A percentile compares a stretch with the other conserved stretches of the same genome.
phyloP scores from a whole-genome alignment of 1,284 basidiomycete genomes.

The Tylopilus sp. region DNA sequence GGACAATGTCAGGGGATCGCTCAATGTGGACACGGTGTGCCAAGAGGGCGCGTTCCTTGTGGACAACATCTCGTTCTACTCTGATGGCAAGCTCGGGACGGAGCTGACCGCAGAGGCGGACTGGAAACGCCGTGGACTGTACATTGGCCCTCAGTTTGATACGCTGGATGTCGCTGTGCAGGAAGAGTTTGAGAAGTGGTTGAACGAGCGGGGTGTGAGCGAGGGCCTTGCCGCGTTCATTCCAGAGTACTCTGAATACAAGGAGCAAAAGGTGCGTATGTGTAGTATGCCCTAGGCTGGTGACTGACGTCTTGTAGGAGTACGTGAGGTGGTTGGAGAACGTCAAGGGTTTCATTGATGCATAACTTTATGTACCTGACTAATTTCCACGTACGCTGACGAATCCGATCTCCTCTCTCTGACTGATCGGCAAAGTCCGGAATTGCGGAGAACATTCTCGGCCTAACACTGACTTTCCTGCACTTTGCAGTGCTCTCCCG shows the following conservation, averaged over 20 bases:
- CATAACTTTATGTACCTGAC: conserved; percentile 8
- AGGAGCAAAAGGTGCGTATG: conserved; percentile 77
- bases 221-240: conserved; percentile 79
- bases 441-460: conserved; percentile 26
- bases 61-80: conserved; percentile 89
- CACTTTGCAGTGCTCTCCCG: background rate
- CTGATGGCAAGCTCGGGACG: conserved; percentile 68
- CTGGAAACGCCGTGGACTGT: conserved; percentile 87
- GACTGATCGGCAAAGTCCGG: background rate
- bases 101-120: conserved; percentile 86
- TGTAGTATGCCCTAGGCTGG: background rate
- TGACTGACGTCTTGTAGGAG: conserved; percentile 53
- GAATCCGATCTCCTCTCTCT: conserved; percentile 21
- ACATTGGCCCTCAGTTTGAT: conserved; percentile 93
- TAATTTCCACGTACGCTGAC: conserved; percentile 13
- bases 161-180: conserved; percentile 87
- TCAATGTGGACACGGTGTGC: conserved; percentile 78
- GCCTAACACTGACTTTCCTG: background rate
- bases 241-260: conserved; percentile 80
- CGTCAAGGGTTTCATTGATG: conserved; percentile 73
- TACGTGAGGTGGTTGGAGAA: conserved; percentile 87
- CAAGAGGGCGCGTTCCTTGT: conserved; percentile 84
- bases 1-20: conserved; percentile 52
- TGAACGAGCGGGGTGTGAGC: conserved; percentile 69
- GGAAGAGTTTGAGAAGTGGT: conserved; percentile 37